These are phyloP conservation scores for Sphagnum contortum DNA, from an alignment of 225 moss, liverwort and hornwort genomes.

Conservation along the genomic window DNA sequence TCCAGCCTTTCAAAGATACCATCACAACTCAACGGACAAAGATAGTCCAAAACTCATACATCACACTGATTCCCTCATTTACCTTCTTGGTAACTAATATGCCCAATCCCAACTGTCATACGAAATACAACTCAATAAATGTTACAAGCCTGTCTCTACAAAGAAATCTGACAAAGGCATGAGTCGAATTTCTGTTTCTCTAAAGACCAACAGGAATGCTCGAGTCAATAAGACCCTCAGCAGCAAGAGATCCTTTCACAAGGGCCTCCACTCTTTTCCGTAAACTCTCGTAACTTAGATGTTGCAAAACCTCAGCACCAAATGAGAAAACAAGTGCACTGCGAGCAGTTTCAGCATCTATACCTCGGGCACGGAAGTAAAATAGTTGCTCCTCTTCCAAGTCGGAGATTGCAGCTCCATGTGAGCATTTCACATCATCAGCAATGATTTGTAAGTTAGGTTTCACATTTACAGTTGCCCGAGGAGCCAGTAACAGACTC, in stretches of 20 bases:
- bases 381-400: slow-evolving; percentile 92
- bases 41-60: too few species aligned
- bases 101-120: too few species aligned
- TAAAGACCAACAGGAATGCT: slow-evolving; percentile 44
- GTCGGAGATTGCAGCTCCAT: slow-evolving; percentile 88
- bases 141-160: too few species aligned
- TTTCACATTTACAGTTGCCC: slow-evolving; percentile 92
- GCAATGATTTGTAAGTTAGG: slow-evolving; percentile 96
- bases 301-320: slow-evolving; percentile 86
- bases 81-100: too few species aligned
- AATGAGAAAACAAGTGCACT: slow-evolving; percentile 95
- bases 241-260: slow-evolving; percentile 63
- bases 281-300: slow-evolving; percentile 47
- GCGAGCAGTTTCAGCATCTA: slow-evolving; percentile 73
- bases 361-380: slow-evolving; percentile 91
- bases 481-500: slow-evolving; percentile 67
- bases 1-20: too few species aligned
- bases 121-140: too few species aligned
- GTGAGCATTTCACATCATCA: slow-evolving; percentile 93
- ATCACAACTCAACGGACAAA: too few species aligned
- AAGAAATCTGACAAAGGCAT: too few species aligned
- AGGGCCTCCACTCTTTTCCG: slow-evolving; percentile 76
- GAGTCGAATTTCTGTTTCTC: neutral
- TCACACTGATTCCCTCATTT: too few species aligned
- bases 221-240: slow-evolving; percentile 61